Evolutionary conservation across 805 yeast genomes (phyloP), one percentile per base, ranked within the genome.

Genomic region (Saturnispora silvae): DNA sequence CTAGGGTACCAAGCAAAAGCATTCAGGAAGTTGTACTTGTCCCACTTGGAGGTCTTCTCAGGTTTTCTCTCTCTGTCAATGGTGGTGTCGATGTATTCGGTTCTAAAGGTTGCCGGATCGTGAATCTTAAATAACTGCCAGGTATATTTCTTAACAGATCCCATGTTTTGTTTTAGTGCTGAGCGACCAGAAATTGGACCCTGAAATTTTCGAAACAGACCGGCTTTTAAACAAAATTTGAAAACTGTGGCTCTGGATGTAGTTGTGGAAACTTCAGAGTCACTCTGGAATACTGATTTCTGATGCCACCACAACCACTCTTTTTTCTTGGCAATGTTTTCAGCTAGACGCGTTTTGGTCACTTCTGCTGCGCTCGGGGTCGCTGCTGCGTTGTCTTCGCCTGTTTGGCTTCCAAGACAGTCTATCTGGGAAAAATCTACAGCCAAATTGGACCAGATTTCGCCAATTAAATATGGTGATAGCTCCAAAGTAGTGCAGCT

Each of bases 381-480:
- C 25, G 8, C 25, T 23, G 25, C 11, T 23, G 25, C 11, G 11
- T 8, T 23, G 8, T 8, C 10, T 8, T 23, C 25, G 11, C 11
- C 25, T n/a, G n/a, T n/a, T n/a, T n/a, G n/a, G n/a, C n/a, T n/a
- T n/a, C n/a, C n/a, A n/a, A n/a, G n/a, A n/a, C n/a, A n/a, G n/a
- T n/a, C n/a, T n/a, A n/a, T n/a, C n/a, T n/a, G n/a, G n/a, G n/a
- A n/a, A n/a, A n/a, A n/a, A n/a, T n/a, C n/a, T n/a, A n/a, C n/a
- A n/a, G n/a, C 79, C 0, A 65, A 67, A 23, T 56, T 78, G 13
- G 42, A 46, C 0, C 66, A 63, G 17, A 45, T 76, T 7, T 37
- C 49, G 1, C 51, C 73, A 0, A 79, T 83, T 0, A 44, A 40
- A 4, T 83, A 83, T 50, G 92, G 81, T 2, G 45, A 64, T 11